These are phyloP conservation scores for Botrytis byssoidea DNA, from an alignment of 2,329 filamentous ascomycete species.

Conservation along the genomic window DNA sequence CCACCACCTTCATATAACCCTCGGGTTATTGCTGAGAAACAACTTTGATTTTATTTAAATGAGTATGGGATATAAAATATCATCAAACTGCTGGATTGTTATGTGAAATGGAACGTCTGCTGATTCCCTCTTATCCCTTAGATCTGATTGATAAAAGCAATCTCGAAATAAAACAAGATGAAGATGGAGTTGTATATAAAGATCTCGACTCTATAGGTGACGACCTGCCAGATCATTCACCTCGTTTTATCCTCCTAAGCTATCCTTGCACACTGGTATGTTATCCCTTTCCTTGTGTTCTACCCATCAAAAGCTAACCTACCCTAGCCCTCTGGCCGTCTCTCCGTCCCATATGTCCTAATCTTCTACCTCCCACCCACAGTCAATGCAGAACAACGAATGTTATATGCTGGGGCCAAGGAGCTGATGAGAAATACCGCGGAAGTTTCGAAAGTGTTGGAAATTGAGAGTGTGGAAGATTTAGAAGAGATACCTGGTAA, in stretches of 20 bases:
- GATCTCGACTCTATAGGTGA: constrained; percentile 79
- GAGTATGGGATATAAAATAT: background rate
- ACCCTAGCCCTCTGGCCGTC: constrained; percentile 70
- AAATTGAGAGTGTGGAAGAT: constrained; percentile 78
- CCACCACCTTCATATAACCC: constrained; percentile 1
- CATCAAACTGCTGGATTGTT: background rate
- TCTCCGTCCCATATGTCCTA: constrained; percentile 90
- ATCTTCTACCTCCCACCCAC: constrained; percentile 93
- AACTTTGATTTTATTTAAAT: constrained; percentile 28
- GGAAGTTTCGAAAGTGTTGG: constrained; percentile 84
- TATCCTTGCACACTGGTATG: constrained; percentile 84
- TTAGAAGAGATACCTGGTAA: constrained; percentile 76
- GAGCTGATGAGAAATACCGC: constrained; percentile 92
- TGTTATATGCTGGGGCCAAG: constrained; percentile 95
- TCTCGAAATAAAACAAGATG: constrained; percentile 83
- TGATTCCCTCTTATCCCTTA: constrained; percentile 41
- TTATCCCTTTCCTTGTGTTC: background rate
- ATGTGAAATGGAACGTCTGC: background rate
- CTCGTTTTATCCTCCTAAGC: constrained; percentile 84
- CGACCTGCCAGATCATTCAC: constrained; percentile 88
- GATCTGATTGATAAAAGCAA: constrained; percentile 88
- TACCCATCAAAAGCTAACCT: constrained; percentile 17
- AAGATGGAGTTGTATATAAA: constrained; percentile 74
- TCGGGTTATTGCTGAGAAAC: constrained; percentile 20
- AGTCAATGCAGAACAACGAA: constrained; percentile 80